A percentile compares a stretch with the other conserved stretches of the same genome.
Evolutionary conservation across 768 basidiomycete genomes (phyloP).

Genomic region (Strobilomyces echinocephalus): DNA sequence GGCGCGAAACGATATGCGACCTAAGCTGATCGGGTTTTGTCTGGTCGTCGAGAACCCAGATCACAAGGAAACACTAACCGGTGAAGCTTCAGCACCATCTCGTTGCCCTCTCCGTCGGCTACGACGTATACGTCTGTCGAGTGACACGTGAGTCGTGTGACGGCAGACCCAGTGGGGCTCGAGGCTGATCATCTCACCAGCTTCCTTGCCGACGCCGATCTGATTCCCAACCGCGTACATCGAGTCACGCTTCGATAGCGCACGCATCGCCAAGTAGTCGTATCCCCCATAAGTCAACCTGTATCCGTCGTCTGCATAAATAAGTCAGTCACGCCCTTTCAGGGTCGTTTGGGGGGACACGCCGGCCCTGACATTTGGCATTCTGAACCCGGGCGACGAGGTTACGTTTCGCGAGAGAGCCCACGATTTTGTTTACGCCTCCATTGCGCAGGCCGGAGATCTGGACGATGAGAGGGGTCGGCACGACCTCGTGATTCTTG

Average conservation of each 20-base stretch:
- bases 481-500: conserved; percentile 97
- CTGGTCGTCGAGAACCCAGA: background rate
- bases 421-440: conserved; percentile 89
- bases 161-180: background rate
- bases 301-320: conserved; percentile 83
- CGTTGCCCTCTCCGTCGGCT: conserved; percentile 75
- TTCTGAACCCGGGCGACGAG: conserved; percentile 88
- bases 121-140: conserved; percentile 77
- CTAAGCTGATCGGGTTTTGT: conserved; percentile 55
- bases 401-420: conserved; percentile 86
- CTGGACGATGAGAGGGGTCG: conserved; percentile 81
- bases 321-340: conserved; percentile 1
- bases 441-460: conserved; percentile 91
- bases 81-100: conserved; percentile 92
- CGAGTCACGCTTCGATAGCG: conserved; percentile 84
- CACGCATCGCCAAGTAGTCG: conserved; percentile 91
- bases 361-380: conserved; percentile 65
- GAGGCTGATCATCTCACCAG: conserved; percentile 47
- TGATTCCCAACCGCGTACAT: conserved; percentile 93
- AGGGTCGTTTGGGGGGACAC: background rate
- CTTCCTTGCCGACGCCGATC: conserved; percentile 98
- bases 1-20: conserved; percentile 94
- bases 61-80: conserved; percentile 43
- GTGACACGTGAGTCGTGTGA: conserved; percentile 3
- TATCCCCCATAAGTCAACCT: conserved; percentile 98